Percentiles rank a stretch among this genome's conserved stretches.
These are phyloP conservation scores for Cynanchum wilfordii DNA, from an alignment of 257 asterid species.

Conservation along the genomic window DNA sequence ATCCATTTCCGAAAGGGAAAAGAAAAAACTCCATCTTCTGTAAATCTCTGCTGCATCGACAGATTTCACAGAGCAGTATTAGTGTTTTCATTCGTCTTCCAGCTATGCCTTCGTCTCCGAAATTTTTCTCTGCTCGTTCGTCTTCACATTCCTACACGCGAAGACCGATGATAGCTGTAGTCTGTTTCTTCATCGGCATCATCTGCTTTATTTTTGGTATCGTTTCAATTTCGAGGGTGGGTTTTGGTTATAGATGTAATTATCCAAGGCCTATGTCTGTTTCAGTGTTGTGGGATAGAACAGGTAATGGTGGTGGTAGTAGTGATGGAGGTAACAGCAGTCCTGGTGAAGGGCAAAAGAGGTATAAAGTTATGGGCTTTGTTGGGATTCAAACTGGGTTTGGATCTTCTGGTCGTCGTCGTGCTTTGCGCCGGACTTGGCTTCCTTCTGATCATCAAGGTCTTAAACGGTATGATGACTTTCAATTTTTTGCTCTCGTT, in stretches of 20 bases:
- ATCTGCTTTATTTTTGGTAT: constrained; percentile 53
- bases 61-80: background rate
- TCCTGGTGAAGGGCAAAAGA: constrained; percentile 43
- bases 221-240: constrained; percentile 40
- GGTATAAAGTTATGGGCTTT: constrained; percentile 84
- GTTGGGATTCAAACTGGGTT: constrained; percentile 97
- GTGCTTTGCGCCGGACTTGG: constrained; percentile 83
- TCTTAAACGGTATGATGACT: constrained; percentile 50
- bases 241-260: constrained; percentile 37
- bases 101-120: constrained; percentile 82
- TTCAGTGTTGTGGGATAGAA: constrained; percentile 74
- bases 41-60: background rate
- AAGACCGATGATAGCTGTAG: constrained; percentile 47
- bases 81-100: background rate
- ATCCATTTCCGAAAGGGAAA: background rate
- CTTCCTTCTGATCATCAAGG: constrained; percentile 82
- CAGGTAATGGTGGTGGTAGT: constrained; percentile 20
- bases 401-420: constrained; percentile 70
- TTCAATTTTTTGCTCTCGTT: background rate
- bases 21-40: background rate
- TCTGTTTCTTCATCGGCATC: constrained; percentile 45
- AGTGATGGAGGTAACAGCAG: constrained; percentile 17
- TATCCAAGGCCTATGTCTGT: constrained; percentile 57
- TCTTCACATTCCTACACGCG: constrained; percentile 28
- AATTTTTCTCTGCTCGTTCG: constrained; percentile 60